Percentiles rank a stretch among this genome's conserved stretches.
Conservation (phyloP, 208 protist genomes). For the Trypanosoma melophagium region DNA sequence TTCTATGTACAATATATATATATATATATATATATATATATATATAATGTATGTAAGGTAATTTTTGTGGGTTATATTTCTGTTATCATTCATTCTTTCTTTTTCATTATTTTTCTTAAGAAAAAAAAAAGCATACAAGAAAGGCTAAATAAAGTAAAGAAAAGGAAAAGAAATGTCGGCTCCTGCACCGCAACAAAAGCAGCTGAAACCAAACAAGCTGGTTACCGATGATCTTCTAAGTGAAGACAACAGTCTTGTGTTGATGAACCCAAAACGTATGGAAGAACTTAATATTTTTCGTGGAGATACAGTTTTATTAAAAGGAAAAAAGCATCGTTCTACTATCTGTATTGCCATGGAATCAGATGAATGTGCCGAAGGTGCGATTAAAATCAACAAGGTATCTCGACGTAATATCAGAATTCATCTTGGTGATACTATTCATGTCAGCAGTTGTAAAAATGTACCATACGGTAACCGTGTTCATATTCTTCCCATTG, state of each 20-base stretch:
- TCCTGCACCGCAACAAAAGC: slow-evolving; percentile 9
- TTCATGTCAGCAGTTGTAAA: slow-evolving; percentile 94
- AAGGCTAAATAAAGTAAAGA: background rate
- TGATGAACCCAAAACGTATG: slow-evolving; percentile 94
- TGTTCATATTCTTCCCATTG: slow-evolving; percentile 99
- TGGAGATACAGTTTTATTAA: slow-evolving; percentile 97
- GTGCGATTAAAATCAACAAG: slow-evolving; percentile 99
- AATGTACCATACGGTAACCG: slow-evolving; percentile 98
- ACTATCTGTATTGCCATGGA: slow-evolving; percentile 97
- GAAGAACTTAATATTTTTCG: slow-evolving; percentile 98
- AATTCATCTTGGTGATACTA: slow-evolving; percentile 97
- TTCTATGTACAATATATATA: too few species aligned
- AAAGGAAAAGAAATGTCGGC: slow-evolving; percentile 15
- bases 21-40: too few species aligned
- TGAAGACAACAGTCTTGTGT: slow-evolving; percentile 98
- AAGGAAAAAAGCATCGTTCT: slow-evolving; percentile 98
- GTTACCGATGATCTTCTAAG: slow-evolving; percentile 97
- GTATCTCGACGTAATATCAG: slow-evolving; percentile 98
- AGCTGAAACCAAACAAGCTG: slow-evolving; percentile 93
- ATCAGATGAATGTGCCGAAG: slow-evolving; percentile 92
- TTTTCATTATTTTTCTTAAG: slow-evolving; percentile 11
- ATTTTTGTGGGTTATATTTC: background rate
- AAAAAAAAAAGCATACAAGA: slow-evolving; percentile 1
- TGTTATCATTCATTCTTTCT: slow-evolving; percentile 1
- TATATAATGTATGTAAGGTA: too few species aligned